phyloP scores from a whole-genome alignment of 1,284 basidiomycete genomes.

The Singerocomus rubriflavus region DNA sequence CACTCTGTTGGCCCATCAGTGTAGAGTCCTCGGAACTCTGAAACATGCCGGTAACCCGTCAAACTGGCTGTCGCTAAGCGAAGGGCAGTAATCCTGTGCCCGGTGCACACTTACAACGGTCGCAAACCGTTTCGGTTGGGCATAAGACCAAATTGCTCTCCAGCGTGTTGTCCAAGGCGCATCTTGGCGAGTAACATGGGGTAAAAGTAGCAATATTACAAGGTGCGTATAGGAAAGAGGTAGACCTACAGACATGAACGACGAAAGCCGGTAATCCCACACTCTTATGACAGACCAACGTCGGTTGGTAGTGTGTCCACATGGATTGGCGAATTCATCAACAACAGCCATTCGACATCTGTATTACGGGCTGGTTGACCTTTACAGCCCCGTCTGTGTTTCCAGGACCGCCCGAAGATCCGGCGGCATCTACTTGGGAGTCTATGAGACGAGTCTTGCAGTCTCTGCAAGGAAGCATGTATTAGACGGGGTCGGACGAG shows the following conservation, averaged over 20 bases:
- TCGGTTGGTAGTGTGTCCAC: slow-evolving; percentile 1
- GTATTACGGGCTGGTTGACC: slow-evolving; percentile 57
- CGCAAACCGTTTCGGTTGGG: background rate
- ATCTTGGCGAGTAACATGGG: slow-evolving; percentile 1
- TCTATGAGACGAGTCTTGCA: slow-evolving; percentile 98
- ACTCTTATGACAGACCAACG: slow-evolving; percentile 7
- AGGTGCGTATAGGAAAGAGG: slow-evolving; percentile 12
- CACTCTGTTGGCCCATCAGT: too few relatives aligned
- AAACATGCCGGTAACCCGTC: background rate
- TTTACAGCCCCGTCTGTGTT: slow-evolving; percentile 56
- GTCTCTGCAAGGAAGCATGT: slow-evolving; percentile 53
- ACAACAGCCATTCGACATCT: slow-evolving; percentile 52
- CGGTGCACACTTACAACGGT: background rate
- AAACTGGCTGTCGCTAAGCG: too few relatives aligned
- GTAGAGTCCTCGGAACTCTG: background rate
- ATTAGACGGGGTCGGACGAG: background rate
- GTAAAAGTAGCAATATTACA: slow-evolving; percentile 22
- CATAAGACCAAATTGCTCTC: background rate
- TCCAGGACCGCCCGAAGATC: slow-evolving; percentile 40
- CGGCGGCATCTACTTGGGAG: slow-evolving; percentile 74
- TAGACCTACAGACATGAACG: slow-evolving; percentile 12
- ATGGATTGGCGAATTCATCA: slow-evolving; percentile 36
- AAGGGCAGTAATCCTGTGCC: background rate
- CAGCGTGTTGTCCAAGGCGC: background rate
- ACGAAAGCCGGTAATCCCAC: slow-evolving; percentile 7